Conservation (phyloP, 2,329 filamentous ascomycete genomes). For the Ophiostoma pallidulum region DNA sequence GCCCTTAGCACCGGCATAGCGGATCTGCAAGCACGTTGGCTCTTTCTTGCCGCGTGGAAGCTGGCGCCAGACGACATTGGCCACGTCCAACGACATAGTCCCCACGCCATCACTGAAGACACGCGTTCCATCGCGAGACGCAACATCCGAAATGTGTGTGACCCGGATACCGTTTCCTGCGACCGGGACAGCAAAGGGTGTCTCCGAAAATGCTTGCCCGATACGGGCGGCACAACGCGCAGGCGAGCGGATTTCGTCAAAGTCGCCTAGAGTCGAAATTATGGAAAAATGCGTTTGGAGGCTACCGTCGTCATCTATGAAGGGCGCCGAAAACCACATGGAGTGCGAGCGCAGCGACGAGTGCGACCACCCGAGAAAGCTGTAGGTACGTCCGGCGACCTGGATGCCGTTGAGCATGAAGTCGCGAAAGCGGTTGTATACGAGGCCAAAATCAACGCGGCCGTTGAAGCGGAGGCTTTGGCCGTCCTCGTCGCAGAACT, state of each 20-base stretch:
- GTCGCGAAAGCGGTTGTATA: conserved; percentile 51
- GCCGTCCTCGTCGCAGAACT: conserved; percentile 66
- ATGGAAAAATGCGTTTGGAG: conserved; percentile 33
- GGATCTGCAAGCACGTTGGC: conserved; percentile 65
- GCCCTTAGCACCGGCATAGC: conserved; percentile 66
- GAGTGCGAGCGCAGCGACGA: conserved; percentile 65
- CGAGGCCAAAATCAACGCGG: conserved; percentile 35
- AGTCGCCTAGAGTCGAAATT: conserved; percentile 40
- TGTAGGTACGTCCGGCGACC: conserved; percentile 53
- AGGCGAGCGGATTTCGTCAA: conserved; percentile 40
- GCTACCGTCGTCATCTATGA: conserved; percentile 26
- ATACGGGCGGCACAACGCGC: conserved; percentile 51
- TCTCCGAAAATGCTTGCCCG: conserved; percentile 66
- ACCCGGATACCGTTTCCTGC: conserved; percentile 27
- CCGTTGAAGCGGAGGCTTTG: conserved; percentile 51
- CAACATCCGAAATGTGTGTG: conserved; percentile 40
- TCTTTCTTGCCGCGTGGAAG: conserved; percentile 38
- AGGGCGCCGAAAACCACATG: conserved; percentile 52
- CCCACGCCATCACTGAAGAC: conserved; percentile 76
- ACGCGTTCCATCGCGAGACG: conserved; percentile 36
- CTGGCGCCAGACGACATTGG: conserved; percentile 49
- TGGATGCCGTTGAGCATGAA: conserved; percentile 50
- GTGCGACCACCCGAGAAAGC: conserved; percentile 70
- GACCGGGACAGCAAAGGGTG: conserved; percentile 51
- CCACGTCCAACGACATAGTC: conserved; percentile 53